A percentile compares a stretch with the other conserved stretches of the same genome.
phyloP scores from a whole-genome alignment of 2,329 filamentous ascomycete genomes.

The Alternaria arbusti region DNA sequence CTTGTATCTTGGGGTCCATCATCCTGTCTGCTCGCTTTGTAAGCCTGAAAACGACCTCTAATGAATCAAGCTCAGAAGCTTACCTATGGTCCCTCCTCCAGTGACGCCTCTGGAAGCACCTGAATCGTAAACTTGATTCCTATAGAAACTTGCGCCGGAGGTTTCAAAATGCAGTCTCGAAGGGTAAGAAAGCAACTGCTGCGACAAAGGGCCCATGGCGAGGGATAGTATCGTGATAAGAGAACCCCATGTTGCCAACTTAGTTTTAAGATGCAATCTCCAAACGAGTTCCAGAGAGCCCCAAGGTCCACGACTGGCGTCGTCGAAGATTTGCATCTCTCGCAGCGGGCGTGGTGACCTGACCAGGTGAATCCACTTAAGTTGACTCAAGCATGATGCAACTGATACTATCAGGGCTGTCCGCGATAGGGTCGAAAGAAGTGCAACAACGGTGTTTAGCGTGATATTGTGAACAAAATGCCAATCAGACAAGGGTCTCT shows the following conservation, averaged over 20 bases:
- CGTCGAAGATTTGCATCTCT: constrained; percentile 33
- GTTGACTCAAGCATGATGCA: constrained; percentile 36
- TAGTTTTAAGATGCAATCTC: constrained; percentile 1
- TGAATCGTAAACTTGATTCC: background rate
- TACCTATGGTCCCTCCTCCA: too few species aligned
- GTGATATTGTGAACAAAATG: background rate
- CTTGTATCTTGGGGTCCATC: constrained; percentile 3
- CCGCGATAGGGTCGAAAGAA: constrained; percentile 24
- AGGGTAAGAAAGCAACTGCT: constrained; percentile 4
- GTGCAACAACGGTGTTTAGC: constrained; percentile 11
- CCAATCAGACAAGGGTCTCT: constrained; percentile 8
- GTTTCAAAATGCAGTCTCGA: background rate
- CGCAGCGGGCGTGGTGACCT: constrained; percentile 18
- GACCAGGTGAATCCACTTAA: constrained; percentile 38
- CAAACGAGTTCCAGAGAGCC: constrained; percentile 6
- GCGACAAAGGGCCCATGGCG: constrained; percentile 1
- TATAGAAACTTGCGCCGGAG: background rate
- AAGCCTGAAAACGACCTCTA: background rate
- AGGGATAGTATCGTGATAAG: constrained; percentile 1
- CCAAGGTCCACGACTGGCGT: constrained; percentile 36
- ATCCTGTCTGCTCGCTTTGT: background rate
- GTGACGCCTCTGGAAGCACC: background rate
- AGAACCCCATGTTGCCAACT: constrained; percentile 1
- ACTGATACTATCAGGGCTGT: constrained; percentile 34
- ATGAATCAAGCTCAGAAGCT: too few species aligned